phyloP scores from a whole-genome alignment of 2,329 filamentous ascomycete species.

The Fusarium lateritium region DNA sequence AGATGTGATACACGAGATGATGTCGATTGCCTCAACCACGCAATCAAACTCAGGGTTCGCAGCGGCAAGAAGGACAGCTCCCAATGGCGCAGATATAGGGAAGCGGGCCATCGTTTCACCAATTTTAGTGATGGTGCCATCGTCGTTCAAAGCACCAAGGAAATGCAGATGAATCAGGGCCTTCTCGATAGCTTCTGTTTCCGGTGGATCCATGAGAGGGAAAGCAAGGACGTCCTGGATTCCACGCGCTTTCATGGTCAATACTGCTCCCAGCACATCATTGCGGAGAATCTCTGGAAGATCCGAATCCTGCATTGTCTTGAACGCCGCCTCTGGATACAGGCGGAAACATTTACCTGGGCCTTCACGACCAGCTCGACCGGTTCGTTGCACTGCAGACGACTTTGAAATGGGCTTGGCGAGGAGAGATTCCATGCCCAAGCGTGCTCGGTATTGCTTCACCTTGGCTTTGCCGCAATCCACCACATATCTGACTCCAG shows the following conservation, averaged over 20 bases:
- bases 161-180: slow-evolving; percentile 85
- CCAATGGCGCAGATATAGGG: slow-evolving; percentile 85
- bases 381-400: slow-evolving; percentile 90
- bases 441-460: slow-evolving; percentile 87
- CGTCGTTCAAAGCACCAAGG: slow-evolving; percentile 80
- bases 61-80: slow-evolving; percentile 86
- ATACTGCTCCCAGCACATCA: slow-evolving; percentile 86
- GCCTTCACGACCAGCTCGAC: slow-evolving; percentile 92
- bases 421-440: slow-evolving; percentile 92
- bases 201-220: slow-evolving; percentile 86
- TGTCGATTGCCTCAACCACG: slow-evolving; percentile 86
- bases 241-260: slow-evolving; percentile 94
- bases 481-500: slow-evolving; percentile 91
- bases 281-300: slow-evolving; percentile 92
- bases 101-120: slow-evolving; percentile 86
- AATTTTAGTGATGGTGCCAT: slow-evolving; percentile 79
- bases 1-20: slow-evolving; percentile 76
- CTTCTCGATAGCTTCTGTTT: slow-evolving; percentile 82
- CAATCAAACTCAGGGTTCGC: slow-evolving; percentile 79
- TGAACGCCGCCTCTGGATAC: slow-evolving; percentile 86
- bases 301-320: slow-evolving; percentile 78
- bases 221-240: slow-evolving; percentile 87
- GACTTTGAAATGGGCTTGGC: slow-evolving; percentile 94
- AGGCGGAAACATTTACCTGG: slow-evolving; percentile 91
- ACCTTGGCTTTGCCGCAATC: slow-evolving; percentile 96